Base-by-base conservation (phyloP, 352 stramenopile species). In the Phytopythium kandeliae region DNA sequence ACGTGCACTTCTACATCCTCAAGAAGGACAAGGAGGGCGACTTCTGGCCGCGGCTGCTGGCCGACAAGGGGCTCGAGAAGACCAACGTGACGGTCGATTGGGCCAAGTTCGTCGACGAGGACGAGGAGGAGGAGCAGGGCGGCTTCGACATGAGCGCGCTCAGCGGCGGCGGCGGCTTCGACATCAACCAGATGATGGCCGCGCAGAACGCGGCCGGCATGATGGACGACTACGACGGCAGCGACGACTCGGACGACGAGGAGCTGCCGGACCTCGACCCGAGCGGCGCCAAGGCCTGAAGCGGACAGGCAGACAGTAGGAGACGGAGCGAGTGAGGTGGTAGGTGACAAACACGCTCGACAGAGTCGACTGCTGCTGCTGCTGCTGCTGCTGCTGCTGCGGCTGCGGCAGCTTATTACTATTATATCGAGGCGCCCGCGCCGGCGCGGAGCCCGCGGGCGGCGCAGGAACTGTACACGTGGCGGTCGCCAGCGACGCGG, bases 71-170 rank as follows among this genome's bases (percentile, higher is more conserved):
- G 48, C 64, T 98, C 49, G 92, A 98, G 69, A 98, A 98, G 80
- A 98, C 96, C 63, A 96, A 97, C 62, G 92, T 98, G 11, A 94
- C 92, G 65, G 85, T 97, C 63, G 95, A 98, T 73, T 98, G 95
- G 95, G 85, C 92, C 81, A 95, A 96, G 66, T 98, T 97, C 66
- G 91, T 97, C 36, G 95, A 98, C 65, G 94, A 98, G 68, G 95
- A 98, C 65, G 95, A 98, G 40, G 92, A 97, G 51, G 88, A 96
- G 22, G 92, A 95, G 43, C 70, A 88, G 56, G 66, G 60, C 22
- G 79, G 82, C 60, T 93, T 95, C 55, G 85, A 95, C 62, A 86
- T 92, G 74, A 92, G 75, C 57, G 85, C 85, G 58, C 78, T 93
- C 43, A 86, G 75, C 59, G 85, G 82, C 57, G 85, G 75, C 44